Percentiles rank a stretch among this genome's conserved stretches.
phyloP scores from a whole-genome alignment of 495 filamentous ascomycete species.

The Hypoxylon perforatum region DNA sequence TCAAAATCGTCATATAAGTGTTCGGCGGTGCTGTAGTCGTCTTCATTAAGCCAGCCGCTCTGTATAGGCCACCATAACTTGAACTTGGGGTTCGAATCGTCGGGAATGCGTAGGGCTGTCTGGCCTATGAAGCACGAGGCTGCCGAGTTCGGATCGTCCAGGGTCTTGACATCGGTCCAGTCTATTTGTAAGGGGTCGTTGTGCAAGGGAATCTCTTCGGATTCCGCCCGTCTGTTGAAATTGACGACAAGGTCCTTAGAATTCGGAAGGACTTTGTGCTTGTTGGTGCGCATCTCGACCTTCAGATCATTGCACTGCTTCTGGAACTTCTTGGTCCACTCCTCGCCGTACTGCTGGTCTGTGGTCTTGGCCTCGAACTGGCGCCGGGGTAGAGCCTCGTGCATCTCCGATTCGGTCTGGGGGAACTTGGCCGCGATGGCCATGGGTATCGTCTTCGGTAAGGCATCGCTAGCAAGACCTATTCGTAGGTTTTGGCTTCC shows the following conservation, averaged over 20 bases:
- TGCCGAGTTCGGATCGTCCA: conserved; percentile 62
- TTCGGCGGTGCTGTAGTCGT: conserved; percentile 80
- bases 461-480: conserved; percentile 90
- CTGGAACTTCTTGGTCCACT: conserved; percentile 81
- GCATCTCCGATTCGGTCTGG: conserved; percentile 83
- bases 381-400: conserved; percentile 89
- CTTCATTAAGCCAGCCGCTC: conserved; percentile 88
- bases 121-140: conserved; percentile 84
- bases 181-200: conserved; percentile 93
- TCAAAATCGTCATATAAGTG: conserved; percentile 87
- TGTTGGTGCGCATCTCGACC: conserved; percentile 88
- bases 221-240: conserved; percentile 82
- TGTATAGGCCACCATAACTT: conserved; percentile 92
- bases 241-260: conserved; percentile 94
- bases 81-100: conserved; percentile 88
- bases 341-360: conserved; percentile 88
- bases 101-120: conserved; percentile 84
- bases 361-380: conserved; percentile 74
- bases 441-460: conserved; percentile 95
- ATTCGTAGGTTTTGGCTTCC: conserved; percentile 97
- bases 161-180: conserved; percentile 84
- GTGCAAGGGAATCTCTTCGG: conserved; percentile 89
- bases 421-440: conserved; percentile 81
- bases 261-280: conserved; percentile 91
- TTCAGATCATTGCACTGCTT: conserved; percentile 88